Percentiles rank a stretch among this genome's conserved stretches.
Conservation (phyloP, 169 alveolate species). For the Pseudocohnilembus persalinus region DNA sequence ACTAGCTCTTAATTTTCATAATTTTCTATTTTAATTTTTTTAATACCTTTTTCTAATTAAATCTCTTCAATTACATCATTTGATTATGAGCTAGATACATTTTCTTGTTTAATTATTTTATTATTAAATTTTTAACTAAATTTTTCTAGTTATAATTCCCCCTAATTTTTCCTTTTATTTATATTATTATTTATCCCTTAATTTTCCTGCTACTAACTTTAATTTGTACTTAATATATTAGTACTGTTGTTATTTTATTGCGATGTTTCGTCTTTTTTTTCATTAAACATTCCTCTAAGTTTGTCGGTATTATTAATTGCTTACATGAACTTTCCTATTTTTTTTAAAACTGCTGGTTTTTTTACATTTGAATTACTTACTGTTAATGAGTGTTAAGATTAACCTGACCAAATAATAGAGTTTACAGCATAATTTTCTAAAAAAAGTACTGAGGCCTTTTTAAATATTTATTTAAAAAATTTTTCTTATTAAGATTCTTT, state of each 20-base stretch:
- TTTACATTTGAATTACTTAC: neutral
- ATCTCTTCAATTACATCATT: no score
- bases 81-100: no score
- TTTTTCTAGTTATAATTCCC: neutral
- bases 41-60: no score
- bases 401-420: neutral
- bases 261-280: neutral
- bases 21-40: no score
- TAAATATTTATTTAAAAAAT: no score
- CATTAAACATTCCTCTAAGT: neutral
- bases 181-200: no score
- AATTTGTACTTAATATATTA: neutral
- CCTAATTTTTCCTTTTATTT: neutral
- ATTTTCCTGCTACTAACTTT: neutral
- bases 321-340: neutral
- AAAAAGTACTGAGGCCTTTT: neutral
- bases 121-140: no score
- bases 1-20: no score
- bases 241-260: neutral
- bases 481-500: neutral
- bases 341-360: neutral
- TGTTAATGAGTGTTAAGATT: neutral
- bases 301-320: neutral
- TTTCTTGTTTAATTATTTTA: no score
- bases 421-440: neutral